Evolutionary conservation across 768 basidiomycete genomes (phyloP).

Genomic region (Astraeus odoratus): DNA sequence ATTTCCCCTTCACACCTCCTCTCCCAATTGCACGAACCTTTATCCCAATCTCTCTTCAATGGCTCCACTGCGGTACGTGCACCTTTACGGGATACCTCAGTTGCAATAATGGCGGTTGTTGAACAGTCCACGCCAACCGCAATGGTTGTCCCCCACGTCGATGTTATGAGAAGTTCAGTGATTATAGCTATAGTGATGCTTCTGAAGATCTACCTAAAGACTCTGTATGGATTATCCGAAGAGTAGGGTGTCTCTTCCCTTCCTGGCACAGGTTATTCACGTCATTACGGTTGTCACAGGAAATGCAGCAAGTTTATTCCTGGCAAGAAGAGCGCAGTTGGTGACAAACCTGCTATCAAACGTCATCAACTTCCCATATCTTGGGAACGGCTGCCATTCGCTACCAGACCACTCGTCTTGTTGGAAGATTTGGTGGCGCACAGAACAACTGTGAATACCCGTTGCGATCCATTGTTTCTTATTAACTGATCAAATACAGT

Average conservation of each 20-base stretch:
- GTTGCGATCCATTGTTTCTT: constrained; percentile 7
- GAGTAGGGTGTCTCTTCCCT: constrained; percentile 51
- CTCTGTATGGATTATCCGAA: constrained; percentile 79
- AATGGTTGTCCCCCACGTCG: constrained; percentile 10
- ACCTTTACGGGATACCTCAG: neutral
- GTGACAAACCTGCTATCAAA: constrained; percentile 72
- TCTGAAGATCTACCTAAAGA: constrained; percentile 80
- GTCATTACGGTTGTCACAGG: constrained; percentile 33
- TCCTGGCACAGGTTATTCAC: neutral
- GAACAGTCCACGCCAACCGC: neutral
- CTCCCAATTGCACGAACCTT: constrained; percentile 44
- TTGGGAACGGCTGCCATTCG: constrained; percentile 73
- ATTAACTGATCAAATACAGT: constrained; percentile 33
- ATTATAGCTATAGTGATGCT: constrained; percentile 81
- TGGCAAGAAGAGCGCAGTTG: constrained; percentile 85
- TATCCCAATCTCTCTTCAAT: constrained; percentile 3
- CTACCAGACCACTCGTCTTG: constrained; percentile 50
- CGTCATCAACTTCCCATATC: constrained; percentile 55
- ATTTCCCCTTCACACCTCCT: constrained; percentile 67
- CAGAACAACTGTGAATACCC: constrained; percentile 49
- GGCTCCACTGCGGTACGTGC: constrained; percentile 5
- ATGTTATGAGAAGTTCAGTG: constrained; percentile 59
- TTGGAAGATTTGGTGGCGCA: constrained; percentile 57
- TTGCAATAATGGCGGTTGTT: too few relatives aligned
- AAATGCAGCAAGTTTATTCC: constrained; percentile 87